phyloP scores from a whole-genome alignment of 163 green algal genomes.

The Volvox carteri region DNA sequence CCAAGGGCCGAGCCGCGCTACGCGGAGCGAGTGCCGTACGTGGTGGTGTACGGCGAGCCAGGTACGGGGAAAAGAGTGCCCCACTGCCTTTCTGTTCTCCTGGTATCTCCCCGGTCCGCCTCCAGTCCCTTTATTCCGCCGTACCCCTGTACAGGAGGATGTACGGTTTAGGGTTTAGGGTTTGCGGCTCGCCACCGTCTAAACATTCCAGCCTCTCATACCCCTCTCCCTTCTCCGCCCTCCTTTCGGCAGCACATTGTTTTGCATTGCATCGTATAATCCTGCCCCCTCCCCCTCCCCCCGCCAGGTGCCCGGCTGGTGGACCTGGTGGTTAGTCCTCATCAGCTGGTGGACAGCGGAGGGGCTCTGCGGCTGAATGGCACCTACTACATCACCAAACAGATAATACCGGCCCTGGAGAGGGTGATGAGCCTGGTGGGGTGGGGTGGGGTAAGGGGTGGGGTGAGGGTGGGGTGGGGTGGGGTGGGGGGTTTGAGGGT shows the following conservation, averaged over 20 bases:
- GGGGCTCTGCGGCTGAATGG: constrained; percentile 86
- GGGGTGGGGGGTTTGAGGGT: neutral
- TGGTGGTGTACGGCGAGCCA: constrained; percentile 93
- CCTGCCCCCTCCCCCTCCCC: neutral
- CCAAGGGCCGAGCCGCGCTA: constrained; percentile 91
- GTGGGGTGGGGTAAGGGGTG: neutral
- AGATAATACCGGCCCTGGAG: constrained; percentile 94
- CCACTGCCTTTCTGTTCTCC: neutral
- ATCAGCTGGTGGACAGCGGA: constrained; percentile 77
- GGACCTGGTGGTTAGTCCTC: constrained; percentile 86
- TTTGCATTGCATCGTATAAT: too few relatives aligned
- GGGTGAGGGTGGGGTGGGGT: neutral
- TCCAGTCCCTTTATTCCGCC: neutral
- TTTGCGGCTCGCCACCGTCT: neutral
- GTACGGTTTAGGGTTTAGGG: too few relatives aligned
- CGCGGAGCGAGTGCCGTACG: constrained; percentile 93
- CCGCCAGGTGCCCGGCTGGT: constrained; percentile 69
- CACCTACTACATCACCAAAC: constrained; percentile 96
- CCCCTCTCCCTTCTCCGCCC: neutral
- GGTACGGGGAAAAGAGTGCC: constrained; percentile 52
- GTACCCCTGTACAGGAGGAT: neutral
- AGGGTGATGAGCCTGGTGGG: constrained; percentile 88
- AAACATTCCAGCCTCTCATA: neutral
- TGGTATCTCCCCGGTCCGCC: neutral
- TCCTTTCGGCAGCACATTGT: too few relatives aligned